Evolutionary conservation across 2,329 filamentous ascomycete species (phyloP).

Genomic region (Xylaria digitata): DNA sequence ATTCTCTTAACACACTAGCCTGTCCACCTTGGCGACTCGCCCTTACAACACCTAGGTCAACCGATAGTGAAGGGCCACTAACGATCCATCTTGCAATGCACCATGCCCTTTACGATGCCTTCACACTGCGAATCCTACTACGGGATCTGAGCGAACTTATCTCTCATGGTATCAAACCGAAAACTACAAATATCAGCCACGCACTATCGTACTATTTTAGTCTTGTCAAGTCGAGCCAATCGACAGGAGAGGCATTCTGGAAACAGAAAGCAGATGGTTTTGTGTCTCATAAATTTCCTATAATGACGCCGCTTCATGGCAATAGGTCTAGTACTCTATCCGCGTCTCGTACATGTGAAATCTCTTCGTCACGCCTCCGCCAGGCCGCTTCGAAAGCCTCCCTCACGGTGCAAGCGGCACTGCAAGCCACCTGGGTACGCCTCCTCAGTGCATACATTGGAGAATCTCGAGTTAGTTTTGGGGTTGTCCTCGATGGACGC

Average conservation of each 20-base stretch:
- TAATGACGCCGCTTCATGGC: conserved; percentile 72
- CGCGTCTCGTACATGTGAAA: conserved; percentile 53
- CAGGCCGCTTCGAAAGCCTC: conserved; percentile 65
- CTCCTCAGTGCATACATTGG: conserved; percentile 81
- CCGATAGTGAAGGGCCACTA: neutral
- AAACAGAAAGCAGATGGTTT: conserved; percentile 61
- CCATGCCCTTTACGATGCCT: conserved; percentile 88
- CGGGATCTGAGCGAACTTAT: conserved; percentile 61
- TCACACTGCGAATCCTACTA: conserved; percentile 75
- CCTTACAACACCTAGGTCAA: conserved; percentile 52
- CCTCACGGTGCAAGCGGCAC: conserved; percentile 79
- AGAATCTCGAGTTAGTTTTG: conserved; percentile 79
- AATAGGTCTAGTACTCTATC: conserved; percentile 50
- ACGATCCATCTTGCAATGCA: conserved; percentile 68
- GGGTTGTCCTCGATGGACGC: conserved; percentile 82
- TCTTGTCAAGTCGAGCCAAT: conserved; percentile 43
- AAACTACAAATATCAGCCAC: conserved; percentile 46
- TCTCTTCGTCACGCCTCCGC: conserved; percentile 62
- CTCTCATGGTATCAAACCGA: conserved; percentile 31
- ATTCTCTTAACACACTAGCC: conserved; percentile 59
- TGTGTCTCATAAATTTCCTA: conserved; percentile 78
- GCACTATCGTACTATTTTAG: conserved; percentile 58
- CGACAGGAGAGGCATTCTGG: conserved; percentile 70
- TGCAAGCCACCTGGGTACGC: conserved; percentile 82
- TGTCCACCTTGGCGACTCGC: conserved; percentile 72